Evolutionary conservation across 2,329 filamentous ascomycete species (phyloP).

Genomic region (Neurospora sp.): DNA sequence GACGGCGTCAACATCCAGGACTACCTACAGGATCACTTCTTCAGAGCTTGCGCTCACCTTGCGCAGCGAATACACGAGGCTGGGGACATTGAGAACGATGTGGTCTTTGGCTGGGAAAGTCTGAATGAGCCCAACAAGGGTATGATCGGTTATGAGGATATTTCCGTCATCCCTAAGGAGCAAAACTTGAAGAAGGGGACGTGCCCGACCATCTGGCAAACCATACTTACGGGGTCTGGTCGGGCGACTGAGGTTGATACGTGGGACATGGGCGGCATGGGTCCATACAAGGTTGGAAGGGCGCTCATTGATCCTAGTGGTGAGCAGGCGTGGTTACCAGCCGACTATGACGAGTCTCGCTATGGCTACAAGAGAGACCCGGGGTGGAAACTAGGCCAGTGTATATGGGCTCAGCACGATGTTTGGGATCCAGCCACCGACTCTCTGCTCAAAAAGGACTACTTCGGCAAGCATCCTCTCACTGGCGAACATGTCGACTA

Average conservation of each 20-base stretch:
- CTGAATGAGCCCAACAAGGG: conserved; percentile 93
- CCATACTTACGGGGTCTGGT: conserved; percentile 83
- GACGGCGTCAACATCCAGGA: conserved; percentile 95
- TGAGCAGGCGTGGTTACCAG: conserved; percentile 71
- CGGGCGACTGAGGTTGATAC: conserved; percentile 81
- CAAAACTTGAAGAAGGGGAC: conserved; percentile 90
- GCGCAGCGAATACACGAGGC: conserved; percentile 81
- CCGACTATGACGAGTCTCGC: conserved; percentile 71
- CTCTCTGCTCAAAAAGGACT: conserved; percentile 70
- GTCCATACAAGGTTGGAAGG: conserved; percentile 80
- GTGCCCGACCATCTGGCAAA: conserved; percentile 88
- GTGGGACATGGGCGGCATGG: conserved; percentile 90
- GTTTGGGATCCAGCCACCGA: conserved; percentile 83
- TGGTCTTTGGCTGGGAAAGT: conserved; percentile 92
- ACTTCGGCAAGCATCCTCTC: conserved; percentile 71
- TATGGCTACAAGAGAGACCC: conserved; percentile 88
- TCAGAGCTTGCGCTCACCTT: conserved; percentile 70
- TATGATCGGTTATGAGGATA: conserved; percentile 71
- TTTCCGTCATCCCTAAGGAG: conserved; percentile 72
- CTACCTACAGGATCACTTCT: conserved; percentile 80
- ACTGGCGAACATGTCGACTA: conserved; percentile 70
- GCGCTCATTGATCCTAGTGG: conserved; percentile 82
- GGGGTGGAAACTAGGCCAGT: conserved; percentile 87
- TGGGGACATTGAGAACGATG: conserved; percentile 74
- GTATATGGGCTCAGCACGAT: conserved; percentile 93